These are phyloP conservation scores for Acer yangbiense DNA, from an alignment of 345 rosid species.

Conservation along the genomic window DNA sequence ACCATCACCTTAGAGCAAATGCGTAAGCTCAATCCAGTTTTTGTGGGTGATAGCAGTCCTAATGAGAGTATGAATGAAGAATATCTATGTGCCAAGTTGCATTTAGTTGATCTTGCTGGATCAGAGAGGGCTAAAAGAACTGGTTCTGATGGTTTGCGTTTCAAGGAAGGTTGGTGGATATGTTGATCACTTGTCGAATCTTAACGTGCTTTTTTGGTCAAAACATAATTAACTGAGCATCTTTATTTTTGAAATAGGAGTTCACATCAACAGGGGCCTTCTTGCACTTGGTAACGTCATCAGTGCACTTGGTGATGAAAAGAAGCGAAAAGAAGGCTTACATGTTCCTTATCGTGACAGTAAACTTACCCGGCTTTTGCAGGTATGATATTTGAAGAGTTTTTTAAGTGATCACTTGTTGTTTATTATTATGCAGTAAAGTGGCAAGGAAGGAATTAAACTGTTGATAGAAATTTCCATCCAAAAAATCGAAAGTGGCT, in stretches of 20 bases:
- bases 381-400: slow-evolving; percentile 46
- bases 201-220: slow-evolving; percentile 21
- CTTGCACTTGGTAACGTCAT: slow-evolving; percentile 99
- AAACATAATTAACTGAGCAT: slow-evolving; percentile 17
- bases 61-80: slow-evolving; percentile 76
- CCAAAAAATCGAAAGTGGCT: not conserved
- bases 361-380: slow-evolving; percentile 96
- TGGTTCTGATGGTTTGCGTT: slow-evolving; percentile 95
- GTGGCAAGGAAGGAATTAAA: not conserved
- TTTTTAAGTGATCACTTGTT: not conserved
- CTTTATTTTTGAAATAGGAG: slow-evolving; percentile 56
- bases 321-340: slow-evolving; percentile 88
- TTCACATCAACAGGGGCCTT: slow-evolving; percentile 96
- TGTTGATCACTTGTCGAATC: slow-evolving; percentile 1
- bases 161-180: slow-evolving; percentile 81
- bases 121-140: slow-evolving; percentile 98
- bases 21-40: slow-evolving; percentile 65
- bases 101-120: slow-evolving; percentile 98
- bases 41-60: slow-evolving; percentile 53
- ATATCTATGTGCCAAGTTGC: slow-evolving; percentile 95
- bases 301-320: slow-evolving; percentile 98
- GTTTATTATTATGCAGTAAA: not conserved
- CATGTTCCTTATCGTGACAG: slow-evolving; percentile 99
- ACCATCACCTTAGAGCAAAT: slow-evolving; percentile 96
- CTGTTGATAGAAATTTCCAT: not conserved